Percentiles rank a stretch among this genome's conserved stretches.
These are phyloP conservation scores for Setaria italica DNA, from an alignment of 202 grass and related monocot genomes.

Conservation along the genomic window DNA sequence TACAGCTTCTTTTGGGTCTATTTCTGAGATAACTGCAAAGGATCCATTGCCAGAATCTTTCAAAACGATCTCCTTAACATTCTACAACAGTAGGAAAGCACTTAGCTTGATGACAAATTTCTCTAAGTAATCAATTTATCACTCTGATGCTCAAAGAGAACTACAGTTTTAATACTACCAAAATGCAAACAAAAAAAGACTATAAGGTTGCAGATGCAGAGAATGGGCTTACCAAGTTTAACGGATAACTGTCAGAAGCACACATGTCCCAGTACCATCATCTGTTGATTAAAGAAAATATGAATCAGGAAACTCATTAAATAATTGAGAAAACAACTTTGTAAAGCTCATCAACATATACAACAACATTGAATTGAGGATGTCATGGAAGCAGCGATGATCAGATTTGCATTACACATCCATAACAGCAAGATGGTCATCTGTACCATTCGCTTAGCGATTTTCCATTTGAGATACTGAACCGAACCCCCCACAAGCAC, in stretches of 20 bases:
- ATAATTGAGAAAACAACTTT: no score
- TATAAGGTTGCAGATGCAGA: conserved; percentile 12
- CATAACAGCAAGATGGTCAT: not conserved
- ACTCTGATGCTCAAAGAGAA: not conserved
- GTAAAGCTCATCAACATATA: not conserved
- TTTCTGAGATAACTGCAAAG: conserved; percentile 47
- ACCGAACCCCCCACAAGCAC: not conserved
- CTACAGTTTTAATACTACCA: not conserved
- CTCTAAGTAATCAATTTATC: not conserved
- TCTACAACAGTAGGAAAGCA: conserved; percentile 40
- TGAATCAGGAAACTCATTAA: not conserved
- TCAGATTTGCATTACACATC: not conserved
- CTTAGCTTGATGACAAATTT: not conserved
- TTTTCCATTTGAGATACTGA: not conserved
- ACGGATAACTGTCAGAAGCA: conserved; percentile 15
- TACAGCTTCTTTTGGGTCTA: conserved; percentile 64
- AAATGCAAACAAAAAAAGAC: not conserved
- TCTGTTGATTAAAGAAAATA: conserved; percentile 17
- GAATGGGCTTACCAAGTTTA: conserved; percentile 26
- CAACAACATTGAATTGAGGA: not conserved
- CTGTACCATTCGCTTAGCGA: not conserved
- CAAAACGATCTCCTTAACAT: conserved; percentile 45
- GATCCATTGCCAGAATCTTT: conserved; percentile 49
- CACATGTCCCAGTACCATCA: not conserved
- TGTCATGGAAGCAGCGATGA: not conserved